Percentiles rank a stretch among this genome's conserved stretches.
These are phyloP conservation scores for Coniochaeta sp. DNA, from an alignment of 2,329 filamentous ascomycete species.

Conservation along the genomic window DNA sequence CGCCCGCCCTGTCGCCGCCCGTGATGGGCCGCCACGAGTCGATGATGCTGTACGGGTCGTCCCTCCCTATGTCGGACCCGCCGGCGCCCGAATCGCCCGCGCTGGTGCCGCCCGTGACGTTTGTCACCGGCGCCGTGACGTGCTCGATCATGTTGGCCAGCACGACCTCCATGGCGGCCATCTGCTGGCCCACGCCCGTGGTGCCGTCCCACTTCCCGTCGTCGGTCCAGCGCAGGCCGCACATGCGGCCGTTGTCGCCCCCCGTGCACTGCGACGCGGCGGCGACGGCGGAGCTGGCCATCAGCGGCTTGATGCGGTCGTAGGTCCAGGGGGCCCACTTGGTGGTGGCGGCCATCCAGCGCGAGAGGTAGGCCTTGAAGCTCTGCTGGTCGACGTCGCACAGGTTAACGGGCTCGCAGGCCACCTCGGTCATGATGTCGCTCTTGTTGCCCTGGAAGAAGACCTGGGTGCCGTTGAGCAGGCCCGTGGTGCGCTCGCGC, in stretches of 20 bases:
- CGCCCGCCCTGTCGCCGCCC: slow-evolving; percentile 33
- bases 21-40: slow-evolving; percentile 32
- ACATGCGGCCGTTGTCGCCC: slow-evolving; percentile 52
- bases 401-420: slow-evolving; percentile 52
- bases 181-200: slow-evolving; percentile 61
- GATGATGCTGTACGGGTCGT: slow-evolving; percentile 9
- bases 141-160: slow-evolving; percentile 49
- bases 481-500: slow-evolving; percentile 50
- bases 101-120: slow-evolving; percentile 52
- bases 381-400: slow-evolving; percentile 67
- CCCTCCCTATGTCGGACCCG: slow-evolving; percentile 15
- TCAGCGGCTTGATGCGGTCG: slow-evolving; percentile 40
- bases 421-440: slow-evolving; percentile 54
- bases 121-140: slow-evolving; percentile 38
- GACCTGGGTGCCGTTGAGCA: slow-evolving; percentile 43
- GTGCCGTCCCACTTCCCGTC: slow-evolving; percentile 47
- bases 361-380: slow-evolving; percentile 69
- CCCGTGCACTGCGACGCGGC: slow-evolving; percentile 47
- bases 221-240: slow-evolving; percentile 59
- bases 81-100: slow-evolving; percentile 42
- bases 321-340: slow-evolving; percentile 47
- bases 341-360: slow-evolving; percentile 54
- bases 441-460: slow-evolving; percentile 52
- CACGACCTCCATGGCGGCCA: slow-evolving; percentile 58
- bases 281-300: slow-evolving; percentile 41